phyloP scores from a whole-genome alignment of 768 basidiomycete genomes.

The Phlegmacium glaucopus region DNA sequence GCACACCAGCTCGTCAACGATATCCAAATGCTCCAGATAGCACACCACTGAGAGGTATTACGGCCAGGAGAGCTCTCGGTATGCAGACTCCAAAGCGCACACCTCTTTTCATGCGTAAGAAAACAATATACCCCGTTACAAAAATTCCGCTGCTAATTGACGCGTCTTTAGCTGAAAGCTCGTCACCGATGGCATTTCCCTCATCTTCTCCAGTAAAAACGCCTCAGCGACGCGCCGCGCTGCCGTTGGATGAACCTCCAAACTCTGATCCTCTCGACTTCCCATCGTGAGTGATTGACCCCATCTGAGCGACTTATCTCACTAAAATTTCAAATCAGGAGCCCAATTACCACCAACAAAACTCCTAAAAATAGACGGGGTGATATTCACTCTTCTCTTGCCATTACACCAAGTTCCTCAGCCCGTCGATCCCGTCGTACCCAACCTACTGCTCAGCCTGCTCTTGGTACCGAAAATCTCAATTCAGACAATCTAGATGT shows the following conservation, averaged over 20 bases:
- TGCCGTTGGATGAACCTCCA: conserved; percentile 34
- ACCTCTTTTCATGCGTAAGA: conserved; percentile 49
- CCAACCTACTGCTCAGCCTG: conserved; percentile 14
- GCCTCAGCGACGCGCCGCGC: conserved; percentile 32
- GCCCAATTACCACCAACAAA: conserved; percentile 43
- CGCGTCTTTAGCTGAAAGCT: conserved; percentile 43
- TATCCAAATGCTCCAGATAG: conserved; percentile 36
- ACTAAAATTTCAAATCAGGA: conserved; percentile 30
- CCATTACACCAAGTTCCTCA: conserved; percentile 48
- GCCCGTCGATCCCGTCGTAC: conserved; percentile 37
- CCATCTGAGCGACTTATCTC: background rate
- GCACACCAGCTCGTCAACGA: conserved; percentile 43
- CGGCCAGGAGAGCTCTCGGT: conserved; percentile 52
- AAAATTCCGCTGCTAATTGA: conserved; percentile 3
- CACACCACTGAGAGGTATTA: conserved; percentile 43
- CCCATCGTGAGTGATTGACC: conserved; percentile 49
- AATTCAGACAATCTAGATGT: conserved; percentile 60
- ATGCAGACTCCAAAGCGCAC: conserved; percentile 54
- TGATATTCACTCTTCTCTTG: conserved; percentile 84
- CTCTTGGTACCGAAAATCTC: conserved; percentile 37
- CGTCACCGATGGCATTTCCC: conserved; percentile 62
- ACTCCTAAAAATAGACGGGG: conserved; percentile 79
- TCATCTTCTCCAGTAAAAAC: conserved; percentile 59
- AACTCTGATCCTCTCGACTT: conserved; percentile 71
- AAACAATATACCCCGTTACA: background rate